A percentile compares a stretch with the other conserved stretches of the same genome.
Evolutionary conservation across 352 stramenopile genomes (phyloP).

Genomic region (Pythium plurisporium): DNA sequence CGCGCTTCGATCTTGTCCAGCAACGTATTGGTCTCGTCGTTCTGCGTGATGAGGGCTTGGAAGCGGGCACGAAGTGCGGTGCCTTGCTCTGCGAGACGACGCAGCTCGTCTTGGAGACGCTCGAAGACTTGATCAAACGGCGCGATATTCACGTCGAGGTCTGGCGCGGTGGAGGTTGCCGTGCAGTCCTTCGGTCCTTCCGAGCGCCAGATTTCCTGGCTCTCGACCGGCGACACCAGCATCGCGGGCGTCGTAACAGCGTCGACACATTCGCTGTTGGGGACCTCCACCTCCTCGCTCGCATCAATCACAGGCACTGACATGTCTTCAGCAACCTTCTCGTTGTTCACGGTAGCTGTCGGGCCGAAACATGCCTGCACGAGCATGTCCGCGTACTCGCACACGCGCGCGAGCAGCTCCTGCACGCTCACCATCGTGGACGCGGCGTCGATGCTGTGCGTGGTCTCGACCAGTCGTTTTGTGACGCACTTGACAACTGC

Average conservation of each 20-base stretch:
- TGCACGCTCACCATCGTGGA: not conserved
- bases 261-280: no score
- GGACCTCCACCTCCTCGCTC: no score
- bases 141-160: no score
- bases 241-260: not conserved
- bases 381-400: constrained; percentile 4
- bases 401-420: constrained; percentile 1
- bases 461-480: not conserved
- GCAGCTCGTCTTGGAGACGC: constrained; percentile 5
- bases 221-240: not conserved
- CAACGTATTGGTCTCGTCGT: not conserved
- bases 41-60: not conserved
- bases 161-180: no score
- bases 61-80: not conserved
- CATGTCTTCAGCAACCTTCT: no score
- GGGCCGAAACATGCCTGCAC: constrained; percentile 4
- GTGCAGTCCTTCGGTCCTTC: no score
- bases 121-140: constrained; percentile 6
- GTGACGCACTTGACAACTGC: not conserved
- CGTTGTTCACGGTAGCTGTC: not conserved
- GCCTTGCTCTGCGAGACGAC: not conserved
- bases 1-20: constrained; percentile 6
- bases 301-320: no score
- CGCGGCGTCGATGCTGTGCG: not conserved
- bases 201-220: not conserved